Conservation (phyloP, 345 rosid genomes). For the Aquilaria malaccensis region DNA sequence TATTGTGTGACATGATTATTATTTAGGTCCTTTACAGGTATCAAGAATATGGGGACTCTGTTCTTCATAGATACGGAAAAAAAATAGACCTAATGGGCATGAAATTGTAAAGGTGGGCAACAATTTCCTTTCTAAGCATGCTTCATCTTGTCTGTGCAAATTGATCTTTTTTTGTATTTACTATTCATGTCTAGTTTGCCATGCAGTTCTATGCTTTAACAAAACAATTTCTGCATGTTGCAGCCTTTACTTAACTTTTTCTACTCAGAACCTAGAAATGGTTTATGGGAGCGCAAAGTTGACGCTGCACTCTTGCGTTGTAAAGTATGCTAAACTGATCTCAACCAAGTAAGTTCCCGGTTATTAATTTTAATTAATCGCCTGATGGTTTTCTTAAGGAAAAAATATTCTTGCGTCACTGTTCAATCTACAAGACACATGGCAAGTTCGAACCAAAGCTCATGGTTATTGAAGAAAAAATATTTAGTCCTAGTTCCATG, state of each 20-base stretch:
- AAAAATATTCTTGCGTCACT: too few species aligned
- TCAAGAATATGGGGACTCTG: constrained; percentile 75
- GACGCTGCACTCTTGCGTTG: constrained; percentile 76
- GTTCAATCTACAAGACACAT: too few species aligned
- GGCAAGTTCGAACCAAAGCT: too few species aligned
- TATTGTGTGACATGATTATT: not conserved
- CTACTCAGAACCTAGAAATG: constrained; percentile 69
- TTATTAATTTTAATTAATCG: too few species aligned
- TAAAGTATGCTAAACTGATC: constrained; percentile 35
- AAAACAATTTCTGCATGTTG: constrained; percentile 13
- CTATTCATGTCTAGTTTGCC: too few species aligned
- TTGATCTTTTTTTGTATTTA: too few species aligned
- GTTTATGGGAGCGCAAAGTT: constrained; percentile 87
- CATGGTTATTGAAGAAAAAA: too few species aligned
- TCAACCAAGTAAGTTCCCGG: too few species aligned
- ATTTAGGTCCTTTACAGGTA: constrained; percentile 70
- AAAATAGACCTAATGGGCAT: constrained; percentile 66
- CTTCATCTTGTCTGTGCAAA: too few species aligned
- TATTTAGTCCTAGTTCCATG: too few species aligned
- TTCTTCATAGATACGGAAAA: constrained; percentile 68
- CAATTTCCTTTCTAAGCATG: not conserved
- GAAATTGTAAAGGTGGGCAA: constrained; percentile 66
- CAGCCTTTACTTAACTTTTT: constrained; percentile 82
- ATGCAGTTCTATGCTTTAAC: not conserved
- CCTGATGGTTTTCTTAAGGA: too few species aligned